Evolutionary conservation across 139 green algal genomes (phyloP).

Genomic region (Chlamydomonas incerta): DNA sequence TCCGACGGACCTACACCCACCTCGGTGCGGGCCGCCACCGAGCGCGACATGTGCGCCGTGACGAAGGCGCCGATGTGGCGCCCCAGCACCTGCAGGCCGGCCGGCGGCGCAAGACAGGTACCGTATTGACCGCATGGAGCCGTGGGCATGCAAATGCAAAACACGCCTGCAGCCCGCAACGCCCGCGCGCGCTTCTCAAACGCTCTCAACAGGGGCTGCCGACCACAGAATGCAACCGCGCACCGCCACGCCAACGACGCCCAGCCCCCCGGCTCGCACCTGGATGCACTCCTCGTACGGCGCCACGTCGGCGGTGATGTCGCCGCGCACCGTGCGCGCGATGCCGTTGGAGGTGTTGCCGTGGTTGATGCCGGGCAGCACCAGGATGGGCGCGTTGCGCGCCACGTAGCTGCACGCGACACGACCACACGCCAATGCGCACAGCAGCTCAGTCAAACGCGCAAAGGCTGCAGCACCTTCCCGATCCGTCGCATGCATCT

Average conservation of each 20-base stretch:
- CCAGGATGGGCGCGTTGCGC: background rate
- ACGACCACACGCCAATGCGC: too few relatives aligned
- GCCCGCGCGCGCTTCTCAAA: too few relatives aligned
- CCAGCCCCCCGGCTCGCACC: background rate
- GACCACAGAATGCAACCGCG: background rate
- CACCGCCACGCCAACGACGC: background rate
- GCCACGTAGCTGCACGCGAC: background rate
- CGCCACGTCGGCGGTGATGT: conserved; percentile 1
- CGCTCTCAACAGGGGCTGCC: too few relatives aligned
- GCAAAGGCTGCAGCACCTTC: too few relatives aligned
- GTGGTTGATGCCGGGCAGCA: conserved; percentile 18
- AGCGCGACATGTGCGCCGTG: background rate
- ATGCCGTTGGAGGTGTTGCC: conserved; percentile 22
- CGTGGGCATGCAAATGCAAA: too few relatives aligned
- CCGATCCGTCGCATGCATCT: too few relatives aligned
- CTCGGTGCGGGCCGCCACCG: background rate
- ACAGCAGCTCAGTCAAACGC: too few relatives aligned
- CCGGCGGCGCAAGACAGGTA: too few relatives aligned
- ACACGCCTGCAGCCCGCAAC: too few relatives aligned
- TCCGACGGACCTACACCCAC: too few relatives aligned
- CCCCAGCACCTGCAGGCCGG: background rate
- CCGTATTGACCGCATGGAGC: too few relatives aligned
- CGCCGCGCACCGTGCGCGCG: background rate
- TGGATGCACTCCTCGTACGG: background rate
- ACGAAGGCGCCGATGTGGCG: background rate